A percentile compares a stretch with the other conserved stretches of the same genome.
Evolutionary conservation across 257 asterid species (phyloP).

Genomic region (Capsicum baccatum): DNA sequence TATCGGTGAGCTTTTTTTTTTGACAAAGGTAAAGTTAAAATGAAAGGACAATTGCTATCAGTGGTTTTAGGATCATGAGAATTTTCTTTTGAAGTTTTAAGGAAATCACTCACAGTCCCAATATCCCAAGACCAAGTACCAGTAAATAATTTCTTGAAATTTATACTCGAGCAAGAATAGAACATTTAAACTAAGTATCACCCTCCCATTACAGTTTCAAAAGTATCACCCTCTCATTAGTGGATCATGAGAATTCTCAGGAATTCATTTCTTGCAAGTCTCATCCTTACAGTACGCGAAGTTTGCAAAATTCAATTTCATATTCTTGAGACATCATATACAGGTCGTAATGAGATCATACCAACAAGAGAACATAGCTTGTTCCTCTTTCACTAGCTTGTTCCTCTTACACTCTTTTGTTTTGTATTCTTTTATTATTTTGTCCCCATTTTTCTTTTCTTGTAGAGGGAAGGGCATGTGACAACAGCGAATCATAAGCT

Average conservation of each 20-base stretch:
- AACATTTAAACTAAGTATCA: not conserved
- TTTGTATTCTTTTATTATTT: not conserved
- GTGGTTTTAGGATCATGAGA: not conserved
- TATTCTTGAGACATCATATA: not conserved
- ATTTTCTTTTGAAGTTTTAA: not conserved
- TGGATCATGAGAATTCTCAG: not conserved
- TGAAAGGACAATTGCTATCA: not conserved
- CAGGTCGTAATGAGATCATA: not conserved
- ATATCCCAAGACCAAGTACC: not conserved
- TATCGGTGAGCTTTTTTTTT: not conserved
- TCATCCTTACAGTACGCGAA: not conserved
- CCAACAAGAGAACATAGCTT: not conserved
- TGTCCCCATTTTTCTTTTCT: not conserved
- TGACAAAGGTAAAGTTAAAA: too few relatives aligned
- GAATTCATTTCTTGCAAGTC: constrained; percentile 1
- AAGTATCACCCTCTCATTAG: not conserved
- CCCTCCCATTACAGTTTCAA: not conserved
- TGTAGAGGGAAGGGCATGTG: not conserved
- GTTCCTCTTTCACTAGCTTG: not conserved
- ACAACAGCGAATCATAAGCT: not conserved
- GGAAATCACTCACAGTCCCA: not conserved
- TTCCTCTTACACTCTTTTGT: not conserved
- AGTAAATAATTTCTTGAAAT: not conserved
- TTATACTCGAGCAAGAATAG: not conserved
- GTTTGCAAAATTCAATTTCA: not conserved